A percentile compares a stretch with the other conserved stretches of the same genome.
Evolutionary conservation across 352 stramenopile species (phyloP).

Genomic region (Aphanomyces astaci): DNA sequence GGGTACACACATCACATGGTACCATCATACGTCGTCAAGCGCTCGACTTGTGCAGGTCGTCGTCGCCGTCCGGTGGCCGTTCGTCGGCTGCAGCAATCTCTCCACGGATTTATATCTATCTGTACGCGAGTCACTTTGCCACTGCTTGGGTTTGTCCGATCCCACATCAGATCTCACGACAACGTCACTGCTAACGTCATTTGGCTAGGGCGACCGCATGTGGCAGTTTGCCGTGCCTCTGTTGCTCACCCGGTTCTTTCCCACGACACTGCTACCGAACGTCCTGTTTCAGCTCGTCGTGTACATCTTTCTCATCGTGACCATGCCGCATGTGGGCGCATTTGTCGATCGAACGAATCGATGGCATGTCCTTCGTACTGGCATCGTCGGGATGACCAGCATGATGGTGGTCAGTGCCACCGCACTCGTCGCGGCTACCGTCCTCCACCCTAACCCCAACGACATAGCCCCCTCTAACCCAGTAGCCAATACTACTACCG

Average conservation of each 20-base stretch:
- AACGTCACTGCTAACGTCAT: no score
- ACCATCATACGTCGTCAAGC: no score
- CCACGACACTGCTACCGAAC: conserved; percentile 60
- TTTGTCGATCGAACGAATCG: conserved; percentile 57
- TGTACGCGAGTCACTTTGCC: conserved; percentile 64
- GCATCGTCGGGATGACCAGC: conserved; percentile 56
- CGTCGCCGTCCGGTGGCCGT: no score
- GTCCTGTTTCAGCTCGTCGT: conserved; percentile 59
- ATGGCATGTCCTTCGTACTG: conserved; percentile 57
- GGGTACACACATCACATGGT: conserved; percentile 19
- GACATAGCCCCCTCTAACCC: not conserved
- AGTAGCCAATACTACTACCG: not conserved
- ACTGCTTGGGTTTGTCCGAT: conserved; percentile 49
- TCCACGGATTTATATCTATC: conserved; percentile 46
- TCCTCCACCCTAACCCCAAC: not conserved
- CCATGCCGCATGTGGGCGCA: conserved; percentile 58
- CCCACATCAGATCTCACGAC: no score
- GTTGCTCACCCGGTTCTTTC: conserved; percentile 72
- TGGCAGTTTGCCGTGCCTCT: conserved; percentile 73
- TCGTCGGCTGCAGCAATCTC: not conserved
- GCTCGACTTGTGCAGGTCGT: no score
- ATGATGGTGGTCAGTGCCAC: conserved; percentile 61
- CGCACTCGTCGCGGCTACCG: not conserved
- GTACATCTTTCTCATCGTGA: conserved; percentile 57
- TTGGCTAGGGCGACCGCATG: conserved; percentile 52